Conservation (phyloP, 176 grass and related monocot species). For the Zea mays region DNA sequence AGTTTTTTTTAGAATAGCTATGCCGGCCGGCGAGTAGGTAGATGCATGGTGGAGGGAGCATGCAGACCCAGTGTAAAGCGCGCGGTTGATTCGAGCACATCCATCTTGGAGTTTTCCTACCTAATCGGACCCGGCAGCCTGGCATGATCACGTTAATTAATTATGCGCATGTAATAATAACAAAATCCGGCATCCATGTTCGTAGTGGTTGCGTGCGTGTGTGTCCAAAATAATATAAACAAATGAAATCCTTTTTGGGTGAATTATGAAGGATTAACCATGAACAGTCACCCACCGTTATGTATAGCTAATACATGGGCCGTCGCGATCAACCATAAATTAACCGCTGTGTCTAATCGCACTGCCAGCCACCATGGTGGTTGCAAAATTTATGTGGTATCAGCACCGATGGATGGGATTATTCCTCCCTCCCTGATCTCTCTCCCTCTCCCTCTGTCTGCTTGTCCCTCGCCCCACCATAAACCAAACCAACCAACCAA, state of each 20-base stretch:
- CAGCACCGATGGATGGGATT: not conserved
- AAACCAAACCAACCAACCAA: not conserved
- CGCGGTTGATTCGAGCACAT: not conserved
- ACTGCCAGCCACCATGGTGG: not conserved
- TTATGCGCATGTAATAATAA: not conserved
- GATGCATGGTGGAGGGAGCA: too few species aligned
- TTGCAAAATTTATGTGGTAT: not conserved
- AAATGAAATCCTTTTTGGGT: too few species aligned
- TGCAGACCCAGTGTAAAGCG: not conserved
- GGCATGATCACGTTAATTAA: not conserved
- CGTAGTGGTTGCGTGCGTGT: not conserved
- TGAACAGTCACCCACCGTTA: too few species aligned
- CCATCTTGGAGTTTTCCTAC: conserved; percentile 30
- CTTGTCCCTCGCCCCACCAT: conserved; percentile 5
- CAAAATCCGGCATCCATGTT: too few species aligned
- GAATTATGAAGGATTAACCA: too few species aligned
- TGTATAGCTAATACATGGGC: too few species aligned
- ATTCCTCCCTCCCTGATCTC: not conserved
- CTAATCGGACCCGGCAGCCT: conserved; percentile 11
- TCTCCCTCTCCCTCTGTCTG: too few species aligned
- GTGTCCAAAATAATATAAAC: not conserved
- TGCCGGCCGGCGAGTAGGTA: not conserved
- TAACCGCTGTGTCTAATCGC: conserved; percentile 30
- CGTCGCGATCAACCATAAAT: too few species aligned
- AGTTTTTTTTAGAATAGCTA: not conserved